phyloP scores from a whole-genome alignment of 2,329 filamentous ascomycete genomes.

The Colletotrichum musicola region DNA sequence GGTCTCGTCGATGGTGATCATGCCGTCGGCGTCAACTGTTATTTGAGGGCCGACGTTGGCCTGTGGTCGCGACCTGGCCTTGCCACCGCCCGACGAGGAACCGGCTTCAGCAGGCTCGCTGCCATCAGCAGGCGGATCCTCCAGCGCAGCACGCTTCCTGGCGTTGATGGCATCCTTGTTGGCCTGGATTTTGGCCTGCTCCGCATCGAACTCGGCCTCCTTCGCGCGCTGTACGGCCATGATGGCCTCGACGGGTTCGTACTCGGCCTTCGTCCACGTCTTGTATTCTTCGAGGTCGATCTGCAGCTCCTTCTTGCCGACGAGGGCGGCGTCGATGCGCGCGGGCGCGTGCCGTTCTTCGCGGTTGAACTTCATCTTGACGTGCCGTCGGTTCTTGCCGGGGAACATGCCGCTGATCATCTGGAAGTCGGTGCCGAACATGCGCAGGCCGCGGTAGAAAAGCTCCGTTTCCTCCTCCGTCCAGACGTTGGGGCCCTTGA shows the following conservation, averaged over 20 bases:
- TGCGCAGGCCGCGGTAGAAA: constrained; percentile 80
- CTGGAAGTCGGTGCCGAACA: constrained; percentile 87
- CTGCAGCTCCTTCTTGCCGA: constrained; percentile 67
- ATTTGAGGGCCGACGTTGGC: constrained; percentile 31
- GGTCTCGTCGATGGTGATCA: constrained; percentile 40
- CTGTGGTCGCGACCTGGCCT: constrained; percentile 11
- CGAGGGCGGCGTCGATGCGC: constrained; percentile 74
- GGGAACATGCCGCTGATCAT: constrained; percentile 84
- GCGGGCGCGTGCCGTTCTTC: constrained; percentile 78
- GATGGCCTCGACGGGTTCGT: constrained; percentile 67
- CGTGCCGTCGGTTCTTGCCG: constrained; percentile 76
- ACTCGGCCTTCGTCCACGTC: constrained; percentile 61
- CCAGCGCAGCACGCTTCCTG: constrained; percentile 63
- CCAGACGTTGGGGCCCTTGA: constrained; percentile 77
- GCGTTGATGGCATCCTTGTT: constrained; percentile 62
- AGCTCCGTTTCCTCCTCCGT: constrained; percentile 76
- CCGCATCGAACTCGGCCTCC: constrained; percentile 59
- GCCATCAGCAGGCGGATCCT: constrained; percentile 52
- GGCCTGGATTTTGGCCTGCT: constrained; percentile 57
- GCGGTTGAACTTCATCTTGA: constrained; percentile 86
- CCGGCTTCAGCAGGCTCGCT: constrained; percentile 38
- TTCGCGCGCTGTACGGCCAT: constrained; percentile 66
- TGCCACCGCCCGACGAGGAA: constrained; percentile 14
- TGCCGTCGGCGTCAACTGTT: constrained; percentile 36
- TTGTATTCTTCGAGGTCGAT: constrained; percentile 74